Conservation (phyloP, 2,329 filamentous ascomycete species). For the Pseudocercospora ulei region DNA sequence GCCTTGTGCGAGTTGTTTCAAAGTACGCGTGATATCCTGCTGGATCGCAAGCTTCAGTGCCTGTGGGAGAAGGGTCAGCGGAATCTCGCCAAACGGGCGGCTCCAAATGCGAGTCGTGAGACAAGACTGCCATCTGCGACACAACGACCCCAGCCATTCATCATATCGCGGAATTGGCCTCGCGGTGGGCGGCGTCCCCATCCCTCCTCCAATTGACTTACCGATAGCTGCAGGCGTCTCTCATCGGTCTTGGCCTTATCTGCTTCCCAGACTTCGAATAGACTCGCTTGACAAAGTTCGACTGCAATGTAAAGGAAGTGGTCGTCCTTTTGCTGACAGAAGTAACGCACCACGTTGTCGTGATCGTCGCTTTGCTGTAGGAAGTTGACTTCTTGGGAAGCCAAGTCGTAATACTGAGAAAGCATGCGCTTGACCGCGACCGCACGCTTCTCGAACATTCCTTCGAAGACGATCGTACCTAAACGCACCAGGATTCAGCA, state of each 20-base stretch:
- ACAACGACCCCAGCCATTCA: no score
- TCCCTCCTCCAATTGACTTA: no score
- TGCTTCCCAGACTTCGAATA: constrained; percentile 87
- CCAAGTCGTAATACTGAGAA: constrained; percentile 90
- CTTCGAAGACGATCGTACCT: constrained; percentile 90
- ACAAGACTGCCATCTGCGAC: no score
- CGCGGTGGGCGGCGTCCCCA: no score
- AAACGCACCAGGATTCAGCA: no score
- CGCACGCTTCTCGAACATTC: constrained; percentile 79
- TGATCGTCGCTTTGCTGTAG: constrained; percentile 91
- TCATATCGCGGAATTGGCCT: no score
- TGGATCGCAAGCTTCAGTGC: constrained; percentile 64
- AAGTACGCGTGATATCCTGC: constrained; percentile 63
- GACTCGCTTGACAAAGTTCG: constrained; percentile 83
- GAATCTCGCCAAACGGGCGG: no score
- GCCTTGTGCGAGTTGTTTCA: constrained; percentile 84
- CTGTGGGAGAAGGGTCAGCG: no score
- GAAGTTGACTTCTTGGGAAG: constrained; percentile 83
- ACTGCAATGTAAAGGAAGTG: constrained; percentile 94
- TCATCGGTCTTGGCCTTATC: constrained; percentile 55
- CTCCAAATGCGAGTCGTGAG: no score
- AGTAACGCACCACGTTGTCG: constrained; percentile 93
- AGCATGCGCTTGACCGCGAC: constrained; percentile 97
- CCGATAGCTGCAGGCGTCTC: constrained; percentile 34
- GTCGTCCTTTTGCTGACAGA: constrained; percentile 76